Base-by-base conservation (phyloP, 805 yeast genomes). In the Yamadazyma scolyti region DNA sequence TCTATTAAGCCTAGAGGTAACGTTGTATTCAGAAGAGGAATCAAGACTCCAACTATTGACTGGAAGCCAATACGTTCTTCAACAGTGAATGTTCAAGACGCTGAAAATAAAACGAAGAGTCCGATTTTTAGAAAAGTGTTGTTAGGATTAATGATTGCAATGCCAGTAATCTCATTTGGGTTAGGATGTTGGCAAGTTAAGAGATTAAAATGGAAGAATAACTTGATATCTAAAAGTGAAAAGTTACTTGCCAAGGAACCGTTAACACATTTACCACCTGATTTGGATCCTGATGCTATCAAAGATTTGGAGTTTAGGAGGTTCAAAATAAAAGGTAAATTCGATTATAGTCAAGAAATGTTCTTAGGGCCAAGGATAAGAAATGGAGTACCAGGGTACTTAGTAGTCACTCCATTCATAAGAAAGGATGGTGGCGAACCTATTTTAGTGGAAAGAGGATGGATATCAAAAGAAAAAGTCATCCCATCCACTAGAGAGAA, bases 141-240 rank as follows among this genome's bases (percentile, higher is more conserved):
- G 12, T 44, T 75, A 25, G 70, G 78, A 17, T 47, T 71, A 48
- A 46, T 65, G 77, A 35, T 61, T 39, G 75, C 90, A 13, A 90
- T 94, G 81, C 98, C 98, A 0, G 68, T 88, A 1, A 70, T 88
- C 2, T 77, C 96, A 8, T 84, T 90, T 52, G 80, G 79, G 27
- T 62, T 93, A 25, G 98, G 97, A 2, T 74, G 88, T 34, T 93
- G 98, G 98, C 98, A 93, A 61, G 77, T 85, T 27, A 67, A 75
- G 46, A 69, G 98, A 42, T 61, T 93, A 29, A 68, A 75, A 38
- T 93, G 98, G 98, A 93, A 93, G 55, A 82, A 79, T 15, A 75
- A 79, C 39, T 67, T 93, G 39, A 82, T 93, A 39, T 81, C 94
- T 3, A 72, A 74, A 13, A 79, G 90, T 48, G 97, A 93, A 54